Percentiles rank a stretch among this genome's conserved stretches.
Evolutionary conservation across 2,329 filamentous ascomycete species (phyloP).

Genomic region (Fusarium setosum): DNA sequence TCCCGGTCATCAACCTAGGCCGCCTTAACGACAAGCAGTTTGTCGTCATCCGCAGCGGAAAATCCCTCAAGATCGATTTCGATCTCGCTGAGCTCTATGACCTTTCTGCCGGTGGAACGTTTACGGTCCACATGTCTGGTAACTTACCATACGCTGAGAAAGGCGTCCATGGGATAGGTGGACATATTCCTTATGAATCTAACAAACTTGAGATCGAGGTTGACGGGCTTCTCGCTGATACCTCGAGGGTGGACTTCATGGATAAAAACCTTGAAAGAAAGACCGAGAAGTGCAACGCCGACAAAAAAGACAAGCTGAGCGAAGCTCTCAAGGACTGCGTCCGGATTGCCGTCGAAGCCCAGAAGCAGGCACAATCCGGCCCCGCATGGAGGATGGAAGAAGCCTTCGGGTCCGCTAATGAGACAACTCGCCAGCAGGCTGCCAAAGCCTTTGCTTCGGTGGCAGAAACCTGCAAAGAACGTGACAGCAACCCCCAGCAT

Average conservation of each 20-base stretch:
- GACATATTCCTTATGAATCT: not conserved
- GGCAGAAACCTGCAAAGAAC: not conserved
- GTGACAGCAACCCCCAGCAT: not conserved
- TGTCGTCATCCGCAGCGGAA: not conserved
- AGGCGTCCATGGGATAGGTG: not conserved
- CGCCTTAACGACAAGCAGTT: not conserved
- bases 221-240: not conserved
- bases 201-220: not conserved
- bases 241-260: not conserved
- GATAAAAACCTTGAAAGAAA: too few relatives aligned
- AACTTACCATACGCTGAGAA: not conserved
- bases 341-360: not conserved
- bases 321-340: not conserved
- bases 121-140: not conserved
- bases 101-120: not conserved
- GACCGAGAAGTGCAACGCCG: not conserved
- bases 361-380: not conserved
- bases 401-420: not conserved
- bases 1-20: not conserved
- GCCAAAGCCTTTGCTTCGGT: not conserved
- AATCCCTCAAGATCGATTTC: not conserved
- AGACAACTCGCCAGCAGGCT: not conserved
- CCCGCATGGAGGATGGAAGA: not conserved
- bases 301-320: not conserved
- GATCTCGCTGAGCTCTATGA: not conserved